Conservation (phyloP, 1,139 yeast species). For the Yamadazyma blattariae region DNA sequence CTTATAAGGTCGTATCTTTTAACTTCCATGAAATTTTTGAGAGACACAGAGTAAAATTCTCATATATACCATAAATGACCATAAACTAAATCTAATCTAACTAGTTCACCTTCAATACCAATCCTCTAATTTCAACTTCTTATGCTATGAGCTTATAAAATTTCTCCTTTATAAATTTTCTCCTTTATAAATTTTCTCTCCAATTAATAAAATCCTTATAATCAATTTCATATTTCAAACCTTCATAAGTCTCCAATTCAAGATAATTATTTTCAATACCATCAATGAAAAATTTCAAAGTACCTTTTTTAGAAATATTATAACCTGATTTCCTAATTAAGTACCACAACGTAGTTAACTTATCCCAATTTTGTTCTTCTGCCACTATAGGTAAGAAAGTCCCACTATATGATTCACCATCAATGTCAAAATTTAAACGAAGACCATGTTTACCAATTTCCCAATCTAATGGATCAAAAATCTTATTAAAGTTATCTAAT, state of each 20-base stretch:
- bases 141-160: too few species aligned
- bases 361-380: constrained; percentile 82
- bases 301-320: constrained; percentile 15
- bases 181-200: not conserved
- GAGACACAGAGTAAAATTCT: too few species aligned
- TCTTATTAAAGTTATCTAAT: constrained; percentile 56
- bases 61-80: too few species aligned
- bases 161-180: too few species aligned
- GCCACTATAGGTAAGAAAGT: constrained; percentile 93
- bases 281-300: constrained; percentile 24
- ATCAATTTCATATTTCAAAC: constrained; percentile 27
- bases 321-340: constrained; percentile 70
- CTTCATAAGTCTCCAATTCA: constrained; percentile 36
- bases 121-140: too few species aligned
- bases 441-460: constrained; percentile 80
- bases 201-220: constrained; percentile 24
- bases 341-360: constrained; percentile 65
- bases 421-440: constrained; percentile 46
- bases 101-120: too few species aligned
- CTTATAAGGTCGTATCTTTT: too few species aligned
- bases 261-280: constrained; percentile 38
- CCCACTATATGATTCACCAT: constrained; percentile 49
- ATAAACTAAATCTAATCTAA: too few species aligned
- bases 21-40: too few species aligned
- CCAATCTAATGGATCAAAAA: constrained; percentile 65